Evolutionary conservation across 257 asterid species (phyloP), one percentile per base, ranked within the genome.

Genomic region (Hygrophila difformis): DNA sequence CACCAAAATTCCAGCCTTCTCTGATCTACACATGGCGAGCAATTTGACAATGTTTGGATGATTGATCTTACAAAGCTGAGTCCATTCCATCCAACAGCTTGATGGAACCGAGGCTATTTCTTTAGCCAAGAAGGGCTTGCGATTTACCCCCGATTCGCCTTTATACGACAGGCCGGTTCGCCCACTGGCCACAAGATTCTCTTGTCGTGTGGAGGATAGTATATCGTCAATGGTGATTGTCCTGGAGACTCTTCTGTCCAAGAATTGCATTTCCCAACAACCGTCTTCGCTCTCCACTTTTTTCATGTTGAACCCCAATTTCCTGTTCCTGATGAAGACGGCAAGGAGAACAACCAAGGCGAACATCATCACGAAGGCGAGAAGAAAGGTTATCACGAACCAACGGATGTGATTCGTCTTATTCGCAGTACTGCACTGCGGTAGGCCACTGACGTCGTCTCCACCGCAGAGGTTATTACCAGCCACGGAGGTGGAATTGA

Each of bases 381-480:
- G 66, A 53, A 80, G 66, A 47, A 55, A 68, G 12, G 74, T 58
- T 24, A 78, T 39, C 18, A 78, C 59, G 51, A 69, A 56, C 95
- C 91, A 75, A 62, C 74, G 76, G 14, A 64, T 18, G 1, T 53
- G 79, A 31, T 12, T 48, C 31, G 31, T 24, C 8, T 8, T 24
- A 24, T 55, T 56, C 5, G 19, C 39, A 1, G 65, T 47, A 8
- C 57, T 46, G 66, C 97, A 87, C 8, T 78, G 78, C 1, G 79
- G 85, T 34, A 87, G 71, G 18, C 76, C 79, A n/a, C 59, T 64
- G 9, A 49, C 46, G 16, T 59, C 59, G 10, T 61, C 76, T 14
- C 87, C 76, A 3, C 87, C 73, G 8, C 94, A 83, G 12, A 83
- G 83, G 8, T 52, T 36, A 39, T 80, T 87, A 0, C 92, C 97